Evolutionary conservation across 1,284 basidiomycete genomes (phyloP).

Genomic region (Microbotryum saponariae): DNA sequence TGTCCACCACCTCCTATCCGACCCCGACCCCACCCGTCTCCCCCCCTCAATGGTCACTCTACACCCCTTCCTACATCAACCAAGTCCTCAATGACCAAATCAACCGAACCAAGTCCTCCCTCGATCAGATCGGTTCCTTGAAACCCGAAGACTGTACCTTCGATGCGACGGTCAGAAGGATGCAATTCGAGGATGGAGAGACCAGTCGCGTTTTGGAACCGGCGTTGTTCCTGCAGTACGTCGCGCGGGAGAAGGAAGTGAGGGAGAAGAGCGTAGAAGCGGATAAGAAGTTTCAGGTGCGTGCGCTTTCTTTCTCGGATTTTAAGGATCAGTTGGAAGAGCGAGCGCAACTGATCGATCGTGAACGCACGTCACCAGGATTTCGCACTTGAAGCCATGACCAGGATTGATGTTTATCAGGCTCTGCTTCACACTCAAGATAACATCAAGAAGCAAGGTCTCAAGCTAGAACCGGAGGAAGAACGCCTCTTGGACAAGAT

Average conservation of each 20-base stretch:
- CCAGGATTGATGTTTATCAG: slow-evolving; percentile 67
- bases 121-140: slow-evolving; percentile 59
- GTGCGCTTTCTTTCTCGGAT: no score
- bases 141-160: slow-evolving; percentile 50
- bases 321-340: no score
- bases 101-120: slow-evolving; percentile 50
- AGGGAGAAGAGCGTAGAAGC: slow-evolving; percentile 65
- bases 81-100: slow-evolving; percentile 56
- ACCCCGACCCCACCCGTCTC: slow-evolving; percentile 7
- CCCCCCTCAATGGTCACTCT: slow-evolving; percentile 36
- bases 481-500: slow-evolving; percentile 65
- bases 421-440: slow-evolving; percentile 59
- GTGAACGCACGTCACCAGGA: slow-evolving; percentile 38
- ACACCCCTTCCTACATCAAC: slow-evolving; percentile 56
- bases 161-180: slow-evolving; percentile 45
- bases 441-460: slow-evolving; percentile 43
- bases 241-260: slow-evolving; percentile 59
- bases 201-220: slow-evolving; percentile 53
- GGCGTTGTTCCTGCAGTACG: slow-evolving; percentile 67
- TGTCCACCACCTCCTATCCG: slow-evolving; percentile 2
- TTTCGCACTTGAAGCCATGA: slow-evolving; percentile 60
- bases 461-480: slow-evolving; percentile 58
- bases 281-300: slow-evolving; percentile 53
- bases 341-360: no score
- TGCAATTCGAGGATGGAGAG: slow-evolving; percentile 54